A percentile compares a stretch with the other conserved stretches of the same genome.
Evolutionary conservation across 352 stramenopile genomes (phyloP).

Genomic region (Phytophthora ohioensis): DNA sequence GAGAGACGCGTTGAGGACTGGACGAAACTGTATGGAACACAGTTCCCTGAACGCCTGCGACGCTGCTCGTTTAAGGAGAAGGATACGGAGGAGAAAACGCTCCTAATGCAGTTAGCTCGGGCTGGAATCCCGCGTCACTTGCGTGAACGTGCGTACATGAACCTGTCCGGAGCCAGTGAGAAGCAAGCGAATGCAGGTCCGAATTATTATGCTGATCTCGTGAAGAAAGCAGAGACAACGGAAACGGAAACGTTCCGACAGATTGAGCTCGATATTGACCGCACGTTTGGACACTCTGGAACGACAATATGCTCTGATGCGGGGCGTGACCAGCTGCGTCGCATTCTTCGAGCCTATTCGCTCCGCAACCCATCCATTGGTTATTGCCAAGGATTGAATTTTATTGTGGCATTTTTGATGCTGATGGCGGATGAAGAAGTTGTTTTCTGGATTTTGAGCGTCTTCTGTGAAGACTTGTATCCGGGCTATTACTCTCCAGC

Average conservation of each 20-base stretch:
- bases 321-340: slow-evolving; percentile 61
- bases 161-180: slow-evolving; percentile 62
- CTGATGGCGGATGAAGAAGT: slow-evolving; percentile 85
- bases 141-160: slow-evolving; percentile 78
- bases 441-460: slow-evolving; percentile 90
- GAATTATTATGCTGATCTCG: slow-evolving; percentile 63
- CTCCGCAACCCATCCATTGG: slow-evolving; percentile 80
- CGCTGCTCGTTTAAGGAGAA: slow-evolving; percentile 44
- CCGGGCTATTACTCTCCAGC: slow-evolving; percentile 90
- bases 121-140: slow-evolving; percentile 70
- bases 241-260: slow-evolving; percentile 79
- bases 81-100: slow-evolving; percentile 39
- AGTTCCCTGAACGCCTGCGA: slow-evolving; percentile 51
- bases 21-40: slow-evolving; percentile 55
- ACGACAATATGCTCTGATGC: slow-evolving; percentile 69
- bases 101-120: slow-evolving; percentile 51
- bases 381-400: slow-evolving; percentile 92
- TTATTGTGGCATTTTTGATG: slow-evolving; percentile 89
- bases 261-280: slow-evolving; percentile 89
- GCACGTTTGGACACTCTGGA: slow-evolving; percentile 82
- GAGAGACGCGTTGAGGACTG: slow-evolving; percentile 73
- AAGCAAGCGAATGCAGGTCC: slow-evolving; percentile 60
- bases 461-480: slow-evolving; percentile 91
- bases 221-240: slow-evolving; percentile 47
- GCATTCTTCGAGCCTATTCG: slow-evolving; percentile 84